A percentile compares a stretch with the other conserved stretches of the same genome.
phyloP scores from a whole-genome alignment of 2,329 filamentous ascomycete genomes.

The Macrophomina pseudophaseolina region DNA sequence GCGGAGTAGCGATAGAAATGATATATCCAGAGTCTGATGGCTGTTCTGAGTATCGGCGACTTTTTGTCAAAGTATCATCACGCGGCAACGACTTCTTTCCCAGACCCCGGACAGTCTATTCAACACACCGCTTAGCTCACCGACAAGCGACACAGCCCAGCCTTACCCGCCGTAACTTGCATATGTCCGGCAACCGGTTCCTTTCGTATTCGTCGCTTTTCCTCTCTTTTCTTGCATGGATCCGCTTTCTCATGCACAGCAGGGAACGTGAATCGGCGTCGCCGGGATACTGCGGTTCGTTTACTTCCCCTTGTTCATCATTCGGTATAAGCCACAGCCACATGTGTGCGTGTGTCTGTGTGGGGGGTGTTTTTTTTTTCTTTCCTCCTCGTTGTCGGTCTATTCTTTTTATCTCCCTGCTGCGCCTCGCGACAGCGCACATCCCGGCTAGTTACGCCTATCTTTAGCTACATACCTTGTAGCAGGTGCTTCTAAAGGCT shows the following conservation, averaged over 20 bases:
- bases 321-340: not conserved
- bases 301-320: not conserved
- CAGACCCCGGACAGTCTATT: not conserved
- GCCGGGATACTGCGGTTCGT: not conserved
- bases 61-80: not conserved
- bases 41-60: not conserved
- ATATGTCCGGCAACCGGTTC: not conserved
- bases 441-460: not conserved
- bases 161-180: not conserved
- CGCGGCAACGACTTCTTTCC: slow-evolving; percentile 4
- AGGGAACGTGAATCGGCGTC: slow-evolving; percentile 5
- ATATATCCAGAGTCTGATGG: not conserved
- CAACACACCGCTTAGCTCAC: slow-evolving; percentile 22
- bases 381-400: too few species aligned
- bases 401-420: not conserved
- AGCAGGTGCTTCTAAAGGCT: not conserved
- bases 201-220: not conserved
- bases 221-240: not conserved
- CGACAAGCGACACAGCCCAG: slow-evolving; percentile 1
- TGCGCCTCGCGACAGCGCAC: not conserved
- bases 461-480: not conserved
- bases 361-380: too few species aligned
- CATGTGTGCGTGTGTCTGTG: not conserved
- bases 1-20: not conserved
- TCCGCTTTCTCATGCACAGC: not conserved